These are phyloP conservation scores for Aspergillus steynii DNA, from an alignment of 495 filamentous ascomycete genomes.

Conservation along the genomic window DNA sequence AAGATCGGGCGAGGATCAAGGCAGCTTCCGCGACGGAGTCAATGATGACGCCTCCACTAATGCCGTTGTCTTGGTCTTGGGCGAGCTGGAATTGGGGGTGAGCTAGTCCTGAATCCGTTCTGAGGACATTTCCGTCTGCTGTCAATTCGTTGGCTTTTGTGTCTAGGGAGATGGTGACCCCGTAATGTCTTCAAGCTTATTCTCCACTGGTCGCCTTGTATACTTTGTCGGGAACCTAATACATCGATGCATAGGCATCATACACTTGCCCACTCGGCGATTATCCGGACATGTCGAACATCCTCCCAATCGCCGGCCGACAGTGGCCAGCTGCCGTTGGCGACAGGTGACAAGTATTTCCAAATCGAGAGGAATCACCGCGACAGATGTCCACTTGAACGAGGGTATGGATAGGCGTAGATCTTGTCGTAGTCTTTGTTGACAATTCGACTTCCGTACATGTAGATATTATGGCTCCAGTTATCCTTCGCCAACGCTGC, in stretches of 20 bases:
- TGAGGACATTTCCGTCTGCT: neutral
- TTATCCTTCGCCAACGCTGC: slow-evolving; percentile 58
- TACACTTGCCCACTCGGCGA: slow-evolving; percentile 1
- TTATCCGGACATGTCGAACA: neutral
- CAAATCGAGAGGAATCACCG: slow-evolving; percentile 52
- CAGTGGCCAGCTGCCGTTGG: slow-evolving; percentile 64
- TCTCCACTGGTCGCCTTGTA: neutral
- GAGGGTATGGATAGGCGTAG: slow-evolving; percentile 70
- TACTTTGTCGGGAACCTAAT: neutral
- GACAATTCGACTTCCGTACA: slow-evolving; percentile 68
- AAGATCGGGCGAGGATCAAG: neutral
- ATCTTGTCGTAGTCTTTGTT: slow-evolving; percentile 59
- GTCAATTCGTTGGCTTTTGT: neutral
- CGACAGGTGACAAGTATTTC: slow-evolving; percentile 67
- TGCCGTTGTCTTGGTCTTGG: neutral
- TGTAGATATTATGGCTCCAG: slow-evolving; percentile 68
- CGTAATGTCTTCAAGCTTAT: neutral
- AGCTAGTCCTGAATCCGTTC: neutral
- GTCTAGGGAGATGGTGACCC: too few relatives aligned
- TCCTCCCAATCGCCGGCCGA: slow-evolving; percentile 50
- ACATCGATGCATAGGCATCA: neutral
- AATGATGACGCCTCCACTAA: too few relatives aligned
- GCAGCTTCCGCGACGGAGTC: too few relatives aligned
- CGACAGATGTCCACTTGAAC: slow-evolving; percentile 66
- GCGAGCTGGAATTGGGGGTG: neutral